phyloP scores from a whole-genome alignment of 2,329 filamentous ascomycete species.

The Metarhizium robertsii region DNA sequence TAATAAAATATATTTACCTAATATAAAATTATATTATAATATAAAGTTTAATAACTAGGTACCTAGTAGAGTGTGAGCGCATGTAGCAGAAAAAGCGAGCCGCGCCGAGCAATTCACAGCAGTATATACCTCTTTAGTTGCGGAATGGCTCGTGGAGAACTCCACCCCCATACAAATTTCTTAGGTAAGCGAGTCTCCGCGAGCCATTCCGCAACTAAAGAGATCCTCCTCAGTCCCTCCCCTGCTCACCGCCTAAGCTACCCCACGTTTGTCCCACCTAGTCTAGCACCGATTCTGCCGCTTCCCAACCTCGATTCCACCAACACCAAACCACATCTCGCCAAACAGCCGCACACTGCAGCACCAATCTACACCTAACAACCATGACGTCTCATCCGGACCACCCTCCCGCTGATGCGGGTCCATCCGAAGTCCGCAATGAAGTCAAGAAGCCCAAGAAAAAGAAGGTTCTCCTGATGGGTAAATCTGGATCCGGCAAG shows the following conservation, averaged over 20 bases:
- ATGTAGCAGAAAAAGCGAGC: too few species aligned
- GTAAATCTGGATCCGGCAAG: constrained; percentile 94
- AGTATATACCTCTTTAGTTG: too few species aligned
- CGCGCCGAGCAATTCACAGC: too few species aligned
- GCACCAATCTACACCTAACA: neutral
- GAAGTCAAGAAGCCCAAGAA: constrained; percentile 65
- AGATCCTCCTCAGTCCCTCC: too few species aligned
- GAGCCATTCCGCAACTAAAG: too few species aligned
- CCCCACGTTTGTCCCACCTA: constrained; percentile 1
- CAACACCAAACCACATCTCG: neutral
- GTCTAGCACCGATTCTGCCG: neutral
- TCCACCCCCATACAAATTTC: too few species aligned
- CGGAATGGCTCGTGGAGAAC: too few species aligned
- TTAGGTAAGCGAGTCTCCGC: too few species aligned
- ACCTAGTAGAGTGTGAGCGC: too few species aligned
- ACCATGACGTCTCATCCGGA: constrained; percentile 8
- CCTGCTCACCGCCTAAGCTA: constrained; percentile 1
- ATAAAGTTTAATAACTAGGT: too few species aligned
- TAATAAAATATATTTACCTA: too few species aligned
- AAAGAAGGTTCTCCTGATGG: constrained; percentile 84
- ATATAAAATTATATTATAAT: too few species aligned
- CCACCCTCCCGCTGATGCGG: constrained; percentile 1
- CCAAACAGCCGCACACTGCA: neutral
- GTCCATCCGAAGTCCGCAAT: constrained; percentile 26
- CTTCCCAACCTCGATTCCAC: neutral